These are phyloP conservation scores for Cercophora sp. DNA, from an alignment of 495 filamentous ascomycete genomes.

Conservation along the genomic window DNA sequence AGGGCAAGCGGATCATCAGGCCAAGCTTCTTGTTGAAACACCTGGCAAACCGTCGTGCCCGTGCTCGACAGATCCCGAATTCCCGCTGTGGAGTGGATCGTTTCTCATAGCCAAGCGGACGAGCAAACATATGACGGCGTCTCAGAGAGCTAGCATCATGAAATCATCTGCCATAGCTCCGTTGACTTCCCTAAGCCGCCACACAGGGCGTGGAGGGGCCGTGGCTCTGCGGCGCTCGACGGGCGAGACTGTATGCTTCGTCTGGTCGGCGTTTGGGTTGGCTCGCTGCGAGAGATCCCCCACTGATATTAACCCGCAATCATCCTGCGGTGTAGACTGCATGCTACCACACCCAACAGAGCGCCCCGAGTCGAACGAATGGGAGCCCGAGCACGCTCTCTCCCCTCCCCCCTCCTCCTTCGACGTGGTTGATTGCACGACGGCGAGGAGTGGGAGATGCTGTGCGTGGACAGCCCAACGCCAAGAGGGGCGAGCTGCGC, in stretches of 20 bases:
- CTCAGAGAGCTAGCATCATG: too few species aligned
- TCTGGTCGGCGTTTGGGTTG: too few species aligned
- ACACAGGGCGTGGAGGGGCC: too few species aligned
- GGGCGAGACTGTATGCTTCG: too few species aligned
- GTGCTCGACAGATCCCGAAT: neutral
- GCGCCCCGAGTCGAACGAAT: neutral
- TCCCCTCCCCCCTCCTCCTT: neutral
- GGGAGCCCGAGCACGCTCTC: neutral
- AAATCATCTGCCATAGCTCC: too few species aligned
- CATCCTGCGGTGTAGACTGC: neutral
- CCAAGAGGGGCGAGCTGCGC: neutral
- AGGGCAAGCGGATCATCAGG: neutral
- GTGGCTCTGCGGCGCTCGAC: too few species aligned
- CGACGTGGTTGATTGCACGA: too few species aligned
- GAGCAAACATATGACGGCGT: too few species aligned
- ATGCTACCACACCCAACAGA: conserved; percentile 1
- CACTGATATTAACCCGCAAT: neutral
- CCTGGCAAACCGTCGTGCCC: neutral
- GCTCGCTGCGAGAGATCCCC: neutral
- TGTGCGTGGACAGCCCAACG: neutral
- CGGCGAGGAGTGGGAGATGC: too few species aligned
- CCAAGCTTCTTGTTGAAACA: neutral
- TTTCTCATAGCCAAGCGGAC: too few species aligned
- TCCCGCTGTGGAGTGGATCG: neutral
- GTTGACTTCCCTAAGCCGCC: too few species aligned